Evolutionary conservation across 2,329 filamentous ascomycete genomes (phyloP), one percentile per base, ranked within the genome.

Genomic region (Balansia obtecta): DNA sequence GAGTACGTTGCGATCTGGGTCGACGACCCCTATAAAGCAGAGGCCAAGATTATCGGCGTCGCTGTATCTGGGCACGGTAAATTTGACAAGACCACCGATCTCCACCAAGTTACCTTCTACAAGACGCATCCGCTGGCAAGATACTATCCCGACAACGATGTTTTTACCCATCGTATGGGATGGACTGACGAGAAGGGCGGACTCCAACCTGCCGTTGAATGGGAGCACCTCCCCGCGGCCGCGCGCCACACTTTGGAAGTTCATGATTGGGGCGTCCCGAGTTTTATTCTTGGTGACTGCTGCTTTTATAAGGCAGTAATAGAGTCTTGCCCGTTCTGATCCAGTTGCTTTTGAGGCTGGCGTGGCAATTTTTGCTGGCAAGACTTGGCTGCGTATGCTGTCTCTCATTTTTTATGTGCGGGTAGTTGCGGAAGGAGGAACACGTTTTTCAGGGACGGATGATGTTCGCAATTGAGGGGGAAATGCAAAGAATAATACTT

Each of bases 11-110:
- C n/a, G 16, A 22, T 45, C n/a, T 45, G 44, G 44, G 2, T 45
- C 15, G 32, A 45, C 8, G 9, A 20, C 11, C 12, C 20, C 2
- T 4, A 0, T 4, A 2, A 3, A 1, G 10, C 6, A 3, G 3
- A 34, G 2, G 0, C 44, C 32, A 22, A 2, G 7, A 37, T 45
- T 2, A 10, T 18, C 5, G 44, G 32, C 32, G 44, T 1, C n/a
- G n/a, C 44, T 12, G 44, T 45, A 2, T 37, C 44, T 5, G 27
- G 9, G 3, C 44, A 45, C 16, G 30, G 32, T 13, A 33, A 10
- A 2, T 45, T 6, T 7, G 15, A 20, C 13, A 22, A 2, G 4
- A 45, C 44, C 2, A 34, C 30, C 3, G 12, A 20, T 27, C 7
- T 18, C 11, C 20, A 3, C 11, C 2, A 12, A 7, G 2, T 45